These are phyloP conservation scores for Astragalus membranaceus DNA, from an alignment of 306 rosid genomes.

Conservation along the genomic window DNA sequence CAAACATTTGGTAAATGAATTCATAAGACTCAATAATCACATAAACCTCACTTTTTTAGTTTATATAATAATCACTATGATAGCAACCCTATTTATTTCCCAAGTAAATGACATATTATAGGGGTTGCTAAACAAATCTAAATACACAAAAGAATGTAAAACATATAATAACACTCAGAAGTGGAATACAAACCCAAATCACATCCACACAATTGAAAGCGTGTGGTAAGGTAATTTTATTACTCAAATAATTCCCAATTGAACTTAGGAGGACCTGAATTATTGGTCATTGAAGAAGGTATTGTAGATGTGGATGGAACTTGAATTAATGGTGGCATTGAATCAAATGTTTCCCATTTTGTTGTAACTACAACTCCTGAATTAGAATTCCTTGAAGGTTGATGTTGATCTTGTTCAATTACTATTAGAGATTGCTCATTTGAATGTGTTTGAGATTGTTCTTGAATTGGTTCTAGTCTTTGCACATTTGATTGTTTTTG, in stretches of 20 bases:
- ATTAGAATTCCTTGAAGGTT: constrained; percentile 32
- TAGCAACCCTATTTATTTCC: constrained; percentile 65
- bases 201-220: constrained; percentile 43
- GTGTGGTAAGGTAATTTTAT: constrained; percentile 26
- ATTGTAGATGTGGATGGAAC: constrained; percentile 32
- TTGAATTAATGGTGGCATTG: constrained; percentile 42
- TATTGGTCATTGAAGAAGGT: constrained; percentile 6
- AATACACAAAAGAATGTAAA: constrained; percentile 79
- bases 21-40: constrained; percentile 21
- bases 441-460: constrained; percentile 23
- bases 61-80: constrained; percentile 36
- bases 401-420: constrained; percentile 19
- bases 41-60: constrained; percentile 18
- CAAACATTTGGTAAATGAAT: constrained; percentile 30
- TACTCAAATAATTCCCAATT: constrained; percentile 79
- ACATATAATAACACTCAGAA: constrained; percentile 46
- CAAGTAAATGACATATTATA: constrained; percentile 36
- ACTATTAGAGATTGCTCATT: constrained; percentile 12
- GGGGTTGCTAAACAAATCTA: constrained; percentile 55
- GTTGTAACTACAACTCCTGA: constrained; percentile 80
- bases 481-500: constrained; percentile 29
- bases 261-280: constrained; percentile 60
- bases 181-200: constrained; percentile 49
- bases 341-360: constrained; percentile 87
- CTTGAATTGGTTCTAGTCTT: constrained; percentile 43